Evolutionary conservation across 192 early-diverging fungal species (phyloP).

Genomic region (Chytriomyces sp.): DNA sequence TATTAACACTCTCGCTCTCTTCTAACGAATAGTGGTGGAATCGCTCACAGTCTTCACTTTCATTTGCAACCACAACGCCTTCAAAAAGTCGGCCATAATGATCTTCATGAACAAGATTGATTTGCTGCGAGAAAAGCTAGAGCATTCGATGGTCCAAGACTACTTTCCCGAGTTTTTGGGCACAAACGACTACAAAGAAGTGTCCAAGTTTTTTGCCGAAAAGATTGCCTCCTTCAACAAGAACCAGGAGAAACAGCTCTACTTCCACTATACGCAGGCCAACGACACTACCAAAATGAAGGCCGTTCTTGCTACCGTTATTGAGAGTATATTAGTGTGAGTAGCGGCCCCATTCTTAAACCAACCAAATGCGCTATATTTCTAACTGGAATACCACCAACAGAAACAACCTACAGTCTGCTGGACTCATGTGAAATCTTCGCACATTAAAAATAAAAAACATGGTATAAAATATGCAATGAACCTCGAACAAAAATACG

Average conservation of each 20-base stretch:
- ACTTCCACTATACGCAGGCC: conserved; percentile 65
- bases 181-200: conserved; percentile 50
- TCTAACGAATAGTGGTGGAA: conserved; percentile 69
- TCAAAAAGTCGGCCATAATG: conserved; percentile 88
- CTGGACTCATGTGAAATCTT: conserved; percentile 16
- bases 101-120: conserved; percentile 95
- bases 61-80: conserved; percentile 91
- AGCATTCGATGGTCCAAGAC: conserved; percentile 72
- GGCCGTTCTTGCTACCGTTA: conserved; percentile 63
- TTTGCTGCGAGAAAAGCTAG: conserved; percentile 81
- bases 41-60: conserved; percentile 89
- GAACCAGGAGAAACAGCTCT: conserved; percentile 53
- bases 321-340: conserved; percentile 31
- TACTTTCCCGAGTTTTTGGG: conserved; percentile 84
- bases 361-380: too few relatives aligned
- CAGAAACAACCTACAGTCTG: conserved; percentile 17
- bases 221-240: conserved; percentile 54
- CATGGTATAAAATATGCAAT: background rate
- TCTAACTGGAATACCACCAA: background rate
- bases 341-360: too few relatives aligned
- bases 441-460: conserved; percentile 14
- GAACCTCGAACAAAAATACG: background rate
- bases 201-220: conserved; percentile 49
- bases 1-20: conserved; percentile 9
- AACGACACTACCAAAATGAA: conserved; percentile 65